Base-by-base conservation (phyloP, 2,329 filamentous ascomycete genomes). In the Trichoderma polysporum region DNA sequence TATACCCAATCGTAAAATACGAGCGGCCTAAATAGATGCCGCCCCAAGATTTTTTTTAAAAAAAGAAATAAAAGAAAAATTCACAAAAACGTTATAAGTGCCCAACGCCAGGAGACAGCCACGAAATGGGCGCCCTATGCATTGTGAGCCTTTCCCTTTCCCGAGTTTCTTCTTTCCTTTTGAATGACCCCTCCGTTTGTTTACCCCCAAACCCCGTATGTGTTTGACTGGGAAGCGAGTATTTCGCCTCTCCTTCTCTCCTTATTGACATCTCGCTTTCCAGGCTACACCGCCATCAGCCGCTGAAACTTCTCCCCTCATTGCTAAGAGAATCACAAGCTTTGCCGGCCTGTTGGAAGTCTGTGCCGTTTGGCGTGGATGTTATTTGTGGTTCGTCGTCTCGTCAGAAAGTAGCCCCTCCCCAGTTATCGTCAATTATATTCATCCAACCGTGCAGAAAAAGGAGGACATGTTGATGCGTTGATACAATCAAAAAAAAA, bases 101-200 rank as follows among this genome's bases (percentile, higher is more conserved):
- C 56, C 68, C 68, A 70, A 70, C 69, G 68, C 69, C 68, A 61
- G 35, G 63, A 53, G 61, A 62, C 54, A 57, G 50, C 69, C 69
- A 49, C 54, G 27, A 65, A 59, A 62, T 54, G 61, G 41, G 66
- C 67, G 47, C 60, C 64, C 49, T 56, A 68, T 67, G 60, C 59
- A 60, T 69, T 39, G 54, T 64, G 66, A 59, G 45, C 66, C 39
- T 52, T 45, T 50, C 39, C 66, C 61, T 59, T 68, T 65, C 60
- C 66, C 60, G 37, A 53, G 31, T 57, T 50, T 39, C 66, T 63
- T 52, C 31, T 45, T 66, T 67, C 33, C 58, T 27, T 56, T 67
- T 66, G 49, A 37, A 22, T 63, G 31, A 41, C 58, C 50, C 41
- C 37, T 35, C 45, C 27, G 22, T 57, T 56, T 67, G 58, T 67